phyloP scores from a whole-genome alignment of 208 protist species.

The Trypanosoma cruzi region DNA sequence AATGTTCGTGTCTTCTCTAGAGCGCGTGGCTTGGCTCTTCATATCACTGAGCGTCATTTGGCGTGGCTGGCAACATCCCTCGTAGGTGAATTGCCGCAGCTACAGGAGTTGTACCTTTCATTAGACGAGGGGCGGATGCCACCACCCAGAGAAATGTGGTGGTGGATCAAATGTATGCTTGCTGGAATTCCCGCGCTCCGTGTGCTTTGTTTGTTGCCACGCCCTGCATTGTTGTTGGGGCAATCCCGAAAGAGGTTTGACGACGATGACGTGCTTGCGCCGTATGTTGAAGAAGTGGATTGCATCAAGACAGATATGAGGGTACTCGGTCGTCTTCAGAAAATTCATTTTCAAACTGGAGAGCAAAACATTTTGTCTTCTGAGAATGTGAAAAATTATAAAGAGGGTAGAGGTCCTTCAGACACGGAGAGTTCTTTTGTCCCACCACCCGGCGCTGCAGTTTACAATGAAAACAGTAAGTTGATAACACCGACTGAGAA shows the following conservation, averaged over 20 bases:
- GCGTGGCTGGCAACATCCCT: slow-evolving; percentile 52
- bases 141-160: slow-evolving; percentile 32
- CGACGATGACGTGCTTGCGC: slow-evolving; percentile 9
- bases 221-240: background rate
- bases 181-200: background rate
- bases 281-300: slow-evolving; percentile 14
- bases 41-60: slow-evolving; percentile 58
- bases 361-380: background rate
- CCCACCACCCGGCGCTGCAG: background rate
- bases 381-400: background rate
- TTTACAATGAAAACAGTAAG: background rate
- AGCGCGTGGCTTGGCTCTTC: slow-evolving; percentile 32
- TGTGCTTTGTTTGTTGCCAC: slow-evolving; percentile 12
- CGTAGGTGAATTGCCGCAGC: slow-evolving; percentile 29
- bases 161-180: slow-evolving; percentile 43
- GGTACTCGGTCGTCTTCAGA: background rate
- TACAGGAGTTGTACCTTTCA: slow-evolving; percentile 47
- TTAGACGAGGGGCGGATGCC: slow-evolving; percentile 35
- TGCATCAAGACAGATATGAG: background rate
- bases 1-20: slow-evolving; percentile 20
- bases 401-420: background rate
- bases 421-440: background rate
- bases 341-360: background rate
- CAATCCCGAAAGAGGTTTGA: slow-evolving; percentile 3
- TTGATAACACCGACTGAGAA: background rate